phyloP scores from a whole-genome alignment of 176 grass and related monocot species.

The Neostapfia colusana region DNA sequence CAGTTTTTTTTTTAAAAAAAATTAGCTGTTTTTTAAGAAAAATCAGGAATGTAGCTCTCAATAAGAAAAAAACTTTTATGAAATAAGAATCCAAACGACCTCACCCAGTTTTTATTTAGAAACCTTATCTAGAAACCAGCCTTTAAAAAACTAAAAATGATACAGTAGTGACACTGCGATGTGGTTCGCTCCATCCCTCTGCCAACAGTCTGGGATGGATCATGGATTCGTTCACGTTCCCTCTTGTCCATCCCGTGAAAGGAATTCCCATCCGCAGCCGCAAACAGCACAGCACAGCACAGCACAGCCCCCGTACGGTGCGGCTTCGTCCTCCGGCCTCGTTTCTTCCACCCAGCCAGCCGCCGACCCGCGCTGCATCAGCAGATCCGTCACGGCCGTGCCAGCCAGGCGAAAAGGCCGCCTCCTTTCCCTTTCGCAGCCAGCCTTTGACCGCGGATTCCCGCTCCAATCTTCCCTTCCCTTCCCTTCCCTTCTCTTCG shows the following conservation, averaged over 20 bases:
- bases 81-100: too few species aligned
- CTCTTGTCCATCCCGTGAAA: neutral
- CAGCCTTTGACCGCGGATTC: slow-evolving; percentile 41
- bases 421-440: slow-evolving; percentile 20
- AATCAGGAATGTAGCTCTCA: too few species aligned
- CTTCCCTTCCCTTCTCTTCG: neutral
- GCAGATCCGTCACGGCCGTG: slow-evolving; percentile 32
- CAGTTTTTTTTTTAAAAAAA: too few species aligned
- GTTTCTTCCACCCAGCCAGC: slow-evolving; percentile 29
- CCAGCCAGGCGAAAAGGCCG: slow-evolving; percentile 32
- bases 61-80: too few species aligned
- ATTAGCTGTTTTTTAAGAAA: too few species aligned
- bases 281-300: too few species aligned
- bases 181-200: neutral
- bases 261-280: neutral
- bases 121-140: too few species aligned
- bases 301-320: neutral
- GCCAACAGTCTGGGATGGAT: neutral
- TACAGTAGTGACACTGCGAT: too few species aligned
- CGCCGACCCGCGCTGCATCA: neutral
- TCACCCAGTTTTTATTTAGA: too few species aligned
- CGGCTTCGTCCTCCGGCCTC: neutral
- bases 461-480: slow-evolving; percentile 20
- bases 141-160: too few species aligned
- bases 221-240: neutral